These are phyloP conservation scores for Ilyonectria mors-panacis DNA, from an alignment of 2,329 filamentous ascomycete species.

Conservation along the genomic window DNA sequence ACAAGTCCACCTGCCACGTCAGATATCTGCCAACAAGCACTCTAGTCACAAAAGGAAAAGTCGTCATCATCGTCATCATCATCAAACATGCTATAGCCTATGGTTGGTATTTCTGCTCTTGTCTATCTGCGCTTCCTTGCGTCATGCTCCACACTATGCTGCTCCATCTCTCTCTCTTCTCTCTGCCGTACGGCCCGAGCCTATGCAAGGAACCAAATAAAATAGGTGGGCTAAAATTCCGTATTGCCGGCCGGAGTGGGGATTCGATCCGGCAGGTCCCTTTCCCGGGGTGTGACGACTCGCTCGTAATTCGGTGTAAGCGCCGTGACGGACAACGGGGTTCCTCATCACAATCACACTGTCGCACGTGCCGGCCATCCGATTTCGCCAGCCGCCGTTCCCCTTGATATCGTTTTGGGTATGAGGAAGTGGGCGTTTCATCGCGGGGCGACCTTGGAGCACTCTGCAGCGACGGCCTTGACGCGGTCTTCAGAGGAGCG, in stretches of 20 bases:
- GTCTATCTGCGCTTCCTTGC: background rate
- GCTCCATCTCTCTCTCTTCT: background rate
- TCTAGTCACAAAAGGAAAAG: background rate
- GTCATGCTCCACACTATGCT: background rate
- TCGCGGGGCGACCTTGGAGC: conserved; percentile 52
- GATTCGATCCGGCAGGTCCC: conserved; percentile 8
- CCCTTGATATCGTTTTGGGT: background rate
- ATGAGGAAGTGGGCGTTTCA: conserved; percentile 7
- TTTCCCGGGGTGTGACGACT: conserved; percentile 14
- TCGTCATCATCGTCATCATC: background rate
- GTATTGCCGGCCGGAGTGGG: conserved; percentile 19
- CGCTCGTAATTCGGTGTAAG: conserved; percentile 13
- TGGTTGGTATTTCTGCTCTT: conserved; percentile 1
- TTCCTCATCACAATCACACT: conserved; percentile 6
- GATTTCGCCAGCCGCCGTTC: background rate
- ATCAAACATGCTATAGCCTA: background rate
- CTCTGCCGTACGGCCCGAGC: conserved; percentile 6
- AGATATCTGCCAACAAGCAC: background rate
- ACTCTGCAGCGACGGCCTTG: conserved; percentile 63
- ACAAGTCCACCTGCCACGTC: conserved; percentile 4
- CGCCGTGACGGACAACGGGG: conserved; percentile 8
- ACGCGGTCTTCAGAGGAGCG: conserved; percentile 64
- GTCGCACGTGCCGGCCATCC: background rate
- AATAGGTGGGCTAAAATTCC: conserved; percentile 3
- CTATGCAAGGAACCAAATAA: conserved; percentile 14